Base-by-base conservation (phyloP, 352 stramenopile genomes). In the Pythium oligandrum region DNA sequence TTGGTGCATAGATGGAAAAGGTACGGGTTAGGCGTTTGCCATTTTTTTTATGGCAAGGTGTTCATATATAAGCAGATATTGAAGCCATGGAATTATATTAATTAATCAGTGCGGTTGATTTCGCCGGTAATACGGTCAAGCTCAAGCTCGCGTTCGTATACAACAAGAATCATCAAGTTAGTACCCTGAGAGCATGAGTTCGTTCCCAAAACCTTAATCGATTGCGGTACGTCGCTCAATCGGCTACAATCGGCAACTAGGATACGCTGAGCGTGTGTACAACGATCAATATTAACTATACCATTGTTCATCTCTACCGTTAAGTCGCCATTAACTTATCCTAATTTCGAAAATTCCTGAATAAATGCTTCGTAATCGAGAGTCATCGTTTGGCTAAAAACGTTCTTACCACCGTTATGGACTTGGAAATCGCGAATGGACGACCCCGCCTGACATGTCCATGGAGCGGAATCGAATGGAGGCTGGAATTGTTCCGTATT, bases 271-370 rank as follows among this genome's bases (percentile, higher is more conserved):
- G 37, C 44, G 17, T 30, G 57, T 11, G 45, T 35, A 42, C 50
- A 66, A 30, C 51, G 44, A 17, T 66, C 34, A 11, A 59, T 52
- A 56, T 61, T 50, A 30, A 70, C 52, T 1, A 70, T 31, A 34
- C 62, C 62, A 43, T 63, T 63, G n/a, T 37, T 51, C 9, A 70
- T 57, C 37, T 62, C 46, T 39, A 52, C 52, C 0, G 42, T 57
- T n/a, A 70, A 32, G 54, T 54, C 48, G 50, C 62, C 62, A 48
- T 70, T 70, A n/a, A 70, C 48, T 11, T 51, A 37, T 33, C 58
- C 58, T 17, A 65, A 12, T 37, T 65, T 65, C 30, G 3, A 32
- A 36, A 60, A 59, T 35, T 65, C 58, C 52, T 65, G 6, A 36
- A 55, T 17, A n/a, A 55, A 65, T 7, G 42, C 30, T 45, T 61